Conservation (phyloP, 768 basidiomycete genomes). For the Sutorius australiensis region DNA sequence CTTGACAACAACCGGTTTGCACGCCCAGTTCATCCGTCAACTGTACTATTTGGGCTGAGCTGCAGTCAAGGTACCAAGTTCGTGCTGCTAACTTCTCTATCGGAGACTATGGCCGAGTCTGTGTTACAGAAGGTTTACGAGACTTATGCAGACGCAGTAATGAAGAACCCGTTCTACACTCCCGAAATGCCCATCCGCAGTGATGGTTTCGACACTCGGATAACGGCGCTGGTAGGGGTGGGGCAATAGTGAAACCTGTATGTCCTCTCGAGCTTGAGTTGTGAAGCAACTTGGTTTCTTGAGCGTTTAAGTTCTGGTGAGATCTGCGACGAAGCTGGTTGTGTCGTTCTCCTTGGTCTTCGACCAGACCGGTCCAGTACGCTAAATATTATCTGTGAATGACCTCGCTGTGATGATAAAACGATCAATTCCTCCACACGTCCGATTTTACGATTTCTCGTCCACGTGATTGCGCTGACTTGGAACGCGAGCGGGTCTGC, state of each 20-base stretch:
- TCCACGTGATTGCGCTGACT: slow-evolving; percentile 21
- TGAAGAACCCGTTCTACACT: slow-evolving; percentile 99
- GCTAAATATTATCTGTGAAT: neutral
- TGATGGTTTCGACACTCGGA: slow-evolving; percentile 78
- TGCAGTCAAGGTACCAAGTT: slow-evolving; percentile 81
- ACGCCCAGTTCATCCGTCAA: neutral
- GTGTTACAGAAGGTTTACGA: slow-evolving; percentile 87
- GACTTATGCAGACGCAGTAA: slow-evolving; percentile 88
- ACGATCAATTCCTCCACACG: neutral
- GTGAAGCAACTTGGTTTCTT: neutral
- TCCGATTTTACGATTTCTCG: neutral
- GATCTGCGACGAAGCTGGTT: neutral
- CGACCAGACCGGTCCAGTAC: neutral
- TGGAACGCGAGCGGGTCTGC: slow-evolving; percentile 17
- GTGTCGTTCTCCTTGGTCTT: neutral
- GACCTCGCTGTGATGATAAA: neutral
- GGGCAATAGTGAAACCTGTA: slow-evolving; percentile 22
- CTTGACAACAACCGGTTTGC: slow-evolving; percentile 81
- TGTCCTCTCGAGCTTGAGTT: neutral
- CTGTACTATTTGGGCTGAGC: neutral
- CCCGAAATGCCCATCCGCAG: slow-evolving; percentile 99
- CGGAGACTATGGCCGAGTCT: slow-evolving; percentile 64
- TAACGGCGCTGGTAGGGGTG: slow-evolving; percentile 55
- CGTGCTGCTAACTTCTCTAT: slow-evolving; percentile 81
- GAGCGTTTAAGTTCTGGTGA: neutral